Conservation (phyloP, 2,329 filamentous ascomycete species). For the Endoconidiophora laricicola region DNA sequence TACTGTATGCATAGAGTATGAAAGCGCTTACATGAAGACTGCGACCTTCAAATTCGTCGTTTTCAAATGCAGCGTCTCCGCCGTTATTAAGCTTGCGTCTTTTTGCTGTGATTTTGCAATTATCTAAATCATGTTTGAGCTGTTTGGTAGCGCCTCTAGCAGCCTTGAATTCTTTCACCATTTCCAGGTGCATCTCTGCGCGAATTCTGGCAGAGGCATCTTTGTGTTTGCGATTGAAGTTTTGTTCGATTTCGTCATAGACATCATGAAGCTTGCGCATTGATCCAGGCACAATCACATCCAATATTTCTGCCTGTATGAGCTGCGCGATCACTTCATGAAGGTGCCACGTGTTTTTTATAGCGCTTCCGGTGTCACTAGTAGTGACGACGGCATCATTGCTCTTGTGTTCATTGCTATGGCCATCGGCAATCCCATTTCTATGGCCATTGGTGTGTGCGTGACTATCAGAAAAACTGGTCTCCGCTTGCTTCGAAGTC, state of each 20-base stretch:
- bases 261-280: constrained; percentile 46
- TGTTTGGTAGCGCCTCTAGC: constrained; percentile 35
- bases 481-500: constrained; percentile 16
- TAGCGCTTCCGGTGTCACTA: constrained; percentile 16
- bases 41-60: constrained; percentile 25
- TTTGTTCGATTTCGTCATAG: constrained; percentile 43
- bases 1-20: not conserved
- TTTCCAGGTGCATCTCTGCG: constrained; percentile 39
- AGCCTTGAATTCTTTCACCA: constrained; percentile 35
- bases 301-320: constrained; percentile 50
- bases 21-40: constrained; percentile 35
- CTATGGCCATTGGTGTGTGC: constrained; percentile 20
- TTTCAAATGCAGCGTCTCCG: constrained; percentile 19
- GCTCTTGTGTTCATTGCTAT: constrained; percentile 21
- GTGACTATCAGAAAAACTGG: not conserved
- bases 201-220: constrained; percentile 43
- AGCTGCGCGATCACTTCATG: constrained; percentile 35
- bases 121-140: constrained; percentile 35
- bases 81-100: constrained; percentile 38
- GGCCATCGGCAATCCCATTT: constrained; percentile 12
- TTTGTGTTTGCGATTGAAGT: constrained; percentile 34
- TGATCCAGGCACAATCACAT: constrained; percentile 40
- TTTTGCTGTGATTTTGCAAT: constrained; percentile 28
- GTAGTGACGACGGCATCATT: constrained; percentile 15
- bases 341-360: constrained; percentile 31